Evolutionary conservation across 2,329 filamentous ascomycete genomes (phyloP), one percentile per base, ranked within the genome.

Genomic region (Conoideocrella luteorostrata): DNA sequence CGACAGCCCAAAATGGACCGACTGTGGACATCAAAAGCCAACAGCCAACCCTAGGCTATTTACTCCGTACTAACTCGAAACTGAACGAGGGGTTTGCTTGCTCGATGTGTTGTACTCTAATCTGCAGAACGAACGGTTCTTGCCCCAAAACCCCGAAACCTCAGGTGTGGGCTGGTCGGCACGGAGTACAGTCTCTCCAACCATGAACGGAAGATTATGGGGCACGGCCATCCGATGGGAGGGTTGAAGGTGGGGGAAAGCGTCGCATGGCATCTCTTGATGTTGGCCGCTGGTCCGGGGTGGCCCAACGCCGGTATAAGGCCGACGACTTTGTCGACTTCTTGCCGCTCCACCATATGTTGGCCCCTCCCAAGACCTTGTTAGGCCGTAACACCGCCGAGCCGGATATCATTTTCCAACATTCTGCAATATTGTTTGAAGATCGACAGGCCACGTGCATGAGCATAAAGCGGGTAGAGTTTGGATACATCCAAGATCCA

Each of bases 271-370:
- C 34, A 35, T 39, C 39, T 42, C 24, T 23, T 39, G 34, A 18
- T 42, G 23, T 18, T 28, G 24, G 23, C 21, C 32, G 15, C 33
- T 28, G 10, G 33, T 33, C 28, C 33, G 15, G 39, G 33, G 24
- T 43, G 29, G 15, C 37, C 32, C 30, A 41, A 9, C 39, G 23
- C 32, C 38, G 44, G 34, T 39, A 45, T 33, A 45, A 45, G 24
- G 44, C 39, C 34, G 44, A 45, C 33, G 30, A 15, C n/a, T n/a
- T 33, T 11, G 21, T 15, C 21, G 24, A 28, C 22, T 17, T 32
- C 28, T 26, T n/a, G 22, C 34, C 26, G 34, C 15, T 42, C 28
- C 32, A 12, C 26, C 15, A 24, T 20, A n/a, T 33, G 39, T 23
- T 26, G 24, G n/a, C 18, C 20, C 22, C 36, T 18, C 29, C 17